Evolutionary conservation across 129 eudicot species (phyloP).

Genomic region (Chrysanthemum lavandulifolium): DNA sequence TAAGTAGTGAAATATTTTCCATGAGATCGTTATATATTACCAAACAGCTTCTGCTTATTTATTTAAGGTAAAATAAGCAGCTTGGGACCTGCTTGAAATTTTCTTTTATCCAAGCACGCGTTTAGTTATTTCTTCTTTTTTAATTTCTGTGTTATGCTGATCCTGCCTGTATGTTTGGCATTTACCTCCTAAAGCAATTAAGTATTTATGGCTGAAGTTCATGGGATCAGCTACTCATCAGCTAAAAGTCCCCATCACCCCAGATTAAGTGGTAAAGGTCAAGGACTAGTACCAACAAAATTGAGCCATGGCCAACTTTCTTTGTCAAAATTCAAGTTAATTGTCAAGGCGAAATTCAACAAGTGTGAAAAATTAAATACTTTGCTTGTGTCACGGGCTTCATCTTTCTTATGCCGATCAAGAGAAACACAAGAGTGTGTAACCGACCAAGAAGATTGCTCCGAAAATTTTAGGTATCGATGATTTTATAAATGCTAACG

Average conservation of each 20-base stretch:
- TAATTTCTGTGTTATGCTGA: slow-evolving; percentile 20
- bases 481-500: background rate
- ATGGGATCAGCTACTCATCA: slow-evolving; percentile 60
- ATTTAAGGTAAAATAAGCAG: too few species aligned
- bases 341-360: slow-evolving; percentile 29
- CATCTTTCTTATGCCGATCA: slow-evolving; percentile 57
- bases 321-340: slow-evolving; percentile 35
- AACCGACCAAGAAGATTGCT: slow-evolving; percentile 42
- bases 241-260: slow-evolving; percentile 65
- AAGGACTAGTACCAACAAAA: slow-evolving; percentile 40
- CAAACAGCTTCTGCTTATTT: too few species aligned
- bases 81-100: background rate
- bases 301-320: slow-evolving; percentile 42
- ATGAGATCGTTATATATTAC: background rate
- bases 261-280: slow-evolving; percentile 33
- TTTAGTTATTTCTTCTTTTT: slow-evolving; percentile 20
- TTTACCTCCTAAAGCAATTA: slow-evolving; percentile 18
- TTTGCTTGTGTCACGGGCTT: slow-evolving; percentile 22
- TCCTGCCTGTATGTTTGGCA: slow-evolving; percentile 21
- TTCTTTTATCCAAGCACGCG: background rate
- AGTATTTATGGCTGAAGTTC: slow-evolving; percentile 51
- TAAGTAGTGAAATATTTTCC: slow-evolving; percentile 1
- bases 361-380: slow-evolving; percentile 26
- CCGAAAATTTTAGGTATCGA: slow-evolving; percentile 63
- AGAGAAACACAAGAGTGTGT: slow-evolving; percentile 57